Percentiles rank a stretch among this genome's conserved stretches.
phyloP scores from a whole-genome alignment of 805 yeast species.

The Debaryomyces castellii region DNA sequence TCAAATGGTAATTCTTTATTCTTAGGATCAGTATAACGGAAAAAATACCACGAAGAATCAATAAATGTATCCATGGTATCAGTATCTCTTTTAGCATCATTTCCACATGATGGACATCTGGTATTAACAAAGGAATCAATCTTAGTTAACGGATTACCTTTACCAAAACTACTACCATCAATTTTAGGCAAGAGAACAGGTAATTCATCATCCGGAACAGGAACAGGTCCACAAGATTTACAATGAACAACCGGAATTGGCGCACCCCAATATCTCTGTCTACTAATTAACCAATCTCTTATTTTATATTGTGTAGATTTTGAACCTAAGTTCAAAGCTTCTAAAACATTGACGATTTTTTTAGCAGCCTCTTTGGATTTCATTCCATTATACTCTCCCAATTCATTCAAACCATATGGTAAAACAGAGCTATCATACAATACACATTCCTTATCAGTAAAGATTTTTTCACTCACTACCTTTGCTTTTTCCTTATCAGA shows the following conservation, averaged over 20 bases:
- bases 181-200: slow-evolving; percentile 79
- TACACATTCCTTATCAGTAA: slow-evolving; percentile 47
- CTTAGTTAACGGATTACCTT: slow-evolving; percentile 63
- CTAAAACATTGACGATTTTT: slow-evolving; percentile 45
- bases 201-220: slow-evolving; percentile 84
- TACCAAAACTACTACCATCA: slow-evolving; percentile 53
- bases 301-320: slow-evolving; percentile 56
- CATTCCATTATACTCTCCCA: slow-evolving; percentile 50
- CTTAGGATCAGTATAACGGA: slow-evolving; percentile 76
- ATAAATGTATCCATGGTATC: slow-evolving; percentile 99
- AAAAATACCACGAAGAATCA: slow-evolving; percentile 96
- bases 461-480: slow-evolving; percentile 40
- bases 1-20: slow-evolving; percentile 58
- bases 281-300: slow-evolving; percentile 91
- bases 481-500: slow-evolving; percentile 18
- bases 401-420: slow-evolving; percentile 21
- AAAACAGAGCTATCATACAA: slow-evolving; percentile 27
- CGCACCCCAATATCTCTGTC: slow-evolving; percentile 98
- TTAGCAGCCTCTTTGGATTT: slow-evolving; percentile 50
- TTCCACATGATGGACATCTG: slow-evolving; percentile 79
- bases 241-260: slow-evolving; percentile 96
- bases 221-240: slow-evolving; percentile 79
- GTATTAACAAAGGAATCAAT: slow-evolving; percentile 69
- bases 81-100: slow-evolving; percentile 69
- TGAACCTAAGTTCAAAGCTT: slow-evolving; percentile 40